A percentile compares a stretch with the other conserved stretches of the same genome.
Evolutionary conservation across 768 basidiomycete genomes (phyloP).

Genomic region (Russula virescens): DNA sequence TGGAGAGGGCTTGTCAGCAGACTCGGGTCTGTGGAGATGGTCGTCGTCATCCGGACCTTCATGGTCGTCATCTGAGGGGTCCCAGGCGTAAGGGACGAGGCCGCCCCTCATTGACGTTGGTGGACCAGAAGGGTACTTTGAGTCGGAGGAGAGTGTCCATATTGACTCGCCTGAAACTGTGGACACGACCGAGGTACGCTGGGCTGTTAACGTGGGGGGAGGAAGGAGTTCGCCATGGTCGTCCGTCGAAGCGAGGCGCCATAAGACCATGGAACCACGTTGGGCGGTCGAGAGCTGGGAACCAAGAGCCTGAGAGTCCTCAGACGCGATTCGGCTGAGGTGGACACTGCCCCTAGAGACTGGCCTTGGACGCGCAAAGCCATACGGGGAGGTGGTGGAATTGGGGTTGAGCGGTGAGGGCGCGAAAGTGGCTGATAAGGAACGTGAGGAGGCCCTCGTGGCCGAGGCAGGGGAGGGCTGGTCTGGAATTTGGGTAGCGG

Average conservation of each 20-base stretch:
- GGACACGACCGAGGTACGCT: slow-evolving; percentile 44
- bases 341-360: slow-evolving; percentile 37
- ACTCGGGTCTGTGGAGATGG: slow-evolving; percentile 57
- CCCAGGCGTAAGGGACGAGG: slow-evolving; percentile 68
- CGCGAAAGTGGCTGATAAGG: slow-evolving; percentile 35
- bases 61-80: slow-evolving; percentile 59
- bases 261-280: slow-evolving; percentile 61
- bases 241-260: slow-evolving; percentile 46
- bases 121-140: slow-evolving; percentile 55
- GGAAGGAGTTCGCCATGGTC: slow-evolving; percentile 31
- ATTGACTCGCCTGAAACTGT: slow-evolving; percentile 44
- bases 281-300: slow-evolving; percentile 28
- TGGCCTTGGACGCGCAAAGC: slow-evolving; percentile 35
- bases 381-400: slow-evolving; percentile 25
- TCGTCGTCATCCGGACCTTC: slow-evolving; percentile 71
- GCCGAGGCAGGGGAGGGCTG: not conserved
- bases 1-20: slow-evolving; percentile 35
- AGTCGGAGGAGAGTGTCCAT: slow-evolving; percentile 46
- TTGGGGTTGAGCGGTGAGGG: slow-evolving; percentile 53
- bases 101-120: slow-evolving; percentile 28
- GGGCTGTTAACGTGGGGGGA: slow-evolving; percentile 28
- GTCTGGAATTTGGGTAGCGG: not conserved
- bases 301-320: slow-evolving; percentile 40
- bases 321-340: slow-evolving; percentile 41
- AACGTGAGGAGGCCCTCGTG: slow-evolving; percentile 27